These are phyloP conservation scores for Petunia secreta DNA, from an alignment of 257 asterid species.

Conservation along the genomic window DNA sequence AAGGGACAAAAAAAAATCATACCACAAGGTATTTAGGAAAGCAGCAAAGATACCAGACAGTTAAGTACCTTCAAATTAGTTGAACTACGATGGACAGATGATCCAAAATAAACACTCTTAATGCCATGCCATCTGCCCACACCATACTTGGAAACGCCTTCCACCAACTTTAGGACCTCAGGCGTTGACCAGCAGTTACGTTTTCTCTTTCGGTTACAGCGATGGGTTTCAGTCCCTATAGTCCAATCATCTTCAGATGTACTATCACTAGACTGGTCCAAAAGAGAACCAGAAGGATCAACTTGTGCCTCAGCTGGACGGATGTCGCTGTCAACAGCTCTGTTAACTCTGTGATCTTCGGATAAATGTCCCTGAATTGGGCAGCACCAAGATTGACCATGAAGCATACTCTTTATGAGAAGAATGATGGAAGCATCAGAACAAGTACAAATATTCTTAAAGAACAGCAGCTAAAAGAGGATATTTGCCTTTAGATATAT, in stretches of 20 bases:
- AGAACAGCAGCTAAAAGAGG: background rate
- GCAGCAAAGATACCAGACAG: background rate
- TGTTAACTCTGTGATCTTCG: background rate
- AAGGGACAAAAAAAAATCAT: constrained; percentile 11
- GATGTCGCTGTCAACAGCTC: background rate
- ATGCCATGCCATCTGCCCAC: constrained; percentile 32
- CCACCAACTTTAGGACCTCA: constrained; percentile 31
- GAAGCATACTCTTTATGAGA: too few species aligned
- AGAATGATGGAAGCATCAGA: background rate
- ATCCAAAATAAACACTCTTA: constrained; percentile 23
- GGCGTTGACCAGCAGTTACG: constrained; percentile 26
- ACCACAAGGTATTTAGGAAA: background rate
- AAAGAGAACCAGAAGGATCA: constrained; percentile 4
- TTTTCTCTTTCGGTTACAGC: constrained; percentile 16
- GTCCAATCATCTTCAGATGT: constrained; percentile 26
- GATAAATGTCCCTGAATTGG: constrained; percentile 16
- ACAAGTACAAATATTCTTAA: background rate
- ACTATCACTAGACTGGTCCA: constrained; percentile 19
- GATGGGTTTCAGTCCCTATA: constrained; percentile 3
- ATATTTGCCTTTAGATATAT: background rate
- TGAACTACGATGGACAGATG: constrained; percentile 19
- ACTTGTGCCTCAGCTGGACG: constrained; percentile 16
- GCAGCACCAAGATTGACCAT: background rate
- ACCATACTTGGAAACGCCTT: constrained; percentile 31
- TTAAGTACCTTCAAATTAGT: constrained; percentile 27